Conservation (phyloP, 345 rosid genomes). For the Brassica juncea region DNA sequence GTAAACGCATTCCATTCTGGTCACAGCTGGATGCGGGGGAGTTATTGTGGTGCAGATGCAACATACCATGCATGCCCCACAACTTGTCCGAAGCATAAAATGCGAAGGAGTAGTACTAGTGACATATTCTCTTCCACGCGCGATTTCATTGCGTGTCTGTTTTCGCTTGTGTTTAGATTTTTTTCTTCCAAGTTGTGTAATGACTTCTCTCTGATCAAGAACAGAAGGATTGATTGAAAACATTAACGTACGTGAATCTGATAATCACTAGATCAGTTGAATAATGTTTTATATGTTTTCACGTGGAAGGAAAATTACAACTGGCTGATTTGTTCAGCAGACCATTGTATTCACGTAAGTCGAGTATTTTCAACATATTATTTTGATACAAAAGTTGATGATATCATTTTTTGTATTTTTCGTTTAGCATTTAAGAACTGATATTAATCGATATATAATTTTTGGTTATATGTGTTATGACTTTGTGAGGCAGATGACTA, state of each 20-base stretch:
- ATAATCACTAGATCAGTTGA: background rate
- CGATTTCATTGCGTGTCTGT: background rate
- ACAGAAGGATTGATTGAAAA: conserved; percentile 6
- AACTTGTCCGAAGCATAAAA: background rate
- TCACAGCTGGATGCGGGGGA: conserved; percentile 36
- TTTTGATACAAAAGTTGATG: background rate
- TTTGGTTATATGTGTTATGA: background rate
- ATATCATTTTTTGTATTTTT: background rate
- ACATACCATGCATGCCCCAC: background rate
- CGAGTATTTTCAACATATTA: background rate
- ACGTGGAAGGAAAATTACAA: conserved; percentile 2
- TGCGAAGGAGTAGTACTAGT: background rate
- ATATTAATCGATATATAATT: background rate
- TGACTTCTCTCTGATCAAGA: conserved; percentile 19
- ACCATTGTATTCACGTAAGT: conserved; percentile 8
- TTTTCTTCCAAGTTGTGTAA: background rate
- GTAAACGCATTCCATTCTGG: conserved; percentile 27
- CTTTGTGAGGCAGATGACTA: background rate
- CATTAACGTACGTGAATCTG: conserved; percentile 14
- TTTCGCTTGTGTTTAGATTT: background rate
- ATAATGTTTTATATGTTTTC: background rate
- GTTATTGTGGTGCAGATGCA: conserved; percentile 30
- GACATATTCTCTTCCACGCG: conserved; percentile 2
- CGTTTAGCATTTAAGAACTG: background rate
- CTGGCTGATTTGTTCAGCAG: conserved; percentile 10